Base-by-base conservation (phyloP, 2,329 filamentous ascomycete species). In the Penicillium sp. region DNA sequence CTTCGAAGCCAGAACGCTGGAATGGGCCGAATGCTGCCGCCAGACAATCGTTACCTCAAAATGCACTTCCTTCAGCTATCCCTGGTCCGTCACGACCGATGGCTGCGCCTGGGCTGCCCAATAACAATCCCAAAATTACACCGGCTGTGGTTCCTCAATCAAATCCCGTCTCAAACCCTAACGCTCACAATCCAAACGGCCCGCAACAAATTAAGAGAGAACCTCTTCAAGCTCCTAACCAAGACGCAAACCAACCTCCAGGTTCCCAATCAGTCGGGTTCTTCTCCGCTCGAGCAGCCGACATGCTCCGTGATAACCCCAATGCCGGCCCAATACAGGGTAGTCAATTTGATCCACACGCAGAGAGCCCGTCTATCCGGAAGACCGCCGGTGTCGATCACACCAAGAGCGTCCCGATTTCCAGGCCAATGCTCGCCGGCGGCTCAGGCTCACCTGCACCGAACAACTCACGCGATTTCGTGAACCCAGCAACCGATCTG, bases 351-450 rank as follows among this genome's bases (percentile, higher is more conserved):
- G 87, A 92, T 62, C 88, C 87, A 2, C 85, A 85, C 52, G 80
- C 85, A 6, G 87, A 92, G 64, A 90, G 86, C 56, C 91, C 92
- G 0, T 94, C 91, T 0, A 91, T 96, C 66, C 84, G 90, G 56
- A 92, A 93, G 68, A 96, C 93, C 0, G 88, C 88, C 0, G 92
- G 92, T 2, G 82, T 96, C 36, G 90, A 96, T 65, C 90, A 95
- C 66, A 85, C 76, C 21, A 86, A 84, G 47, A 92, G 88, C 4
- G 86, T 87, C 47, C 90, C 91, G 0, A 75, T 96, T 2, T 81
- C 80, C 4, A 82, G 80, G 56, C 69, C 69, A 7, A 73, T 71
- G 67, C 53, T 72, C 6, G 45, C 64, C 4, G 46, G 58, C 9
- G 58, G 60, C 26, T 70, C 70, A 3, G 58, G 60, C 26, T 70